These are phyloP conservation scores for Vitis cinerea DNA, from an alignment of 164 flowering plant genomes.

Conservation along the genomic window DNA sequence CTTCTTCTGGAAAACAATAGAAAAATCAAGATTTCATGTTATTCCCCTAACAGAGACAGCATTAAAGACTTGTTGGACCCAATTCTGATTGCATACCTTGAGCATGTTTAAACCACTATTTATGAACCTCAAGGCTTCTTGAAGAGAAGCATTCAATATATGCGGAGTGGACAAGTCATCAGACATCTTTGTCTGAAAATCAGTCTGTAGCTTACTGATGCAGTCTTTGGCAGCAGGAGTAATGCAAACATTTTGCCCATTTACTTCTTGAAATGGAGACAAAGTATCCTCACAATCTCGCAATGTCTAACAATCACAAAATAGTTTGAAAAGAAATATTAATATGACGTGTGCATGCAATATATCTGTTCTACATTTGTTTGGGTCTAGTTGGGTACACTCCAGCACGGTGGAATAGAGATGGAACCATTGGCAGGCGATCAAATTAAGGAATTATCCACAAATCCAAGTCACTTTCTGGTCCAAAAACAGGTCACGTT, in stretches of 20 bases:
- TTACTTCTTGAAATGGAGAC: conserved; percentile 36
- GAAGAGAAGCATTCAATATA: conserved; percentile 53
- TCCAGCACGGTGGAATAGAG: no score
- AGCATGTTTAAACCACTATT: conserved; percentile 46
- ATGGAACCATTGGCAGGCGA: no score
- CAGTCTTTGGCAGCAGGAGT: conserved; percentile 51
- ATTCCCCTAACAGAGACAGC: not conserved
- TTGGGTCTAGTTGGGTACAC: no score
- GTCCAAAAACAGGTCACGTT: no score
- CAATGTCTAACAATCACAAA: conserved; percentile 57
- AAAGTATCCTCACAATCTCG: conserved; percentile 68
- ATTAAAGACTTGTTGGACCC: no score
- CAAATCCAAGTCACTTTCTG: no score
- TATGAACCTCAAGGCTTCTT: conserved; percentile 64
- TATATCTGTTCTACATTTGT: no score
- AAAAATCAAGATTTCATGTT: not conserved
- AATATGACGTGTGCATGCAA: no score
- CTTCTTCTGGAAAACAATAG: conserved; percentile 45
- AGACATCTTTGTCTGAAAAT: conserved; percentile 63
- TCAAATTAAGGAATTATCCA: no score
- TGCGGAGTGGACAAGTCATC: conserved; percentile 76
- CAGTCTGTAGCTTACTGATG: conserved; percentile 51
- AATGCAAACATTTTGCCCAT: conserved; percentile 27
- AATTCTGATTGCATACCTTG: conserved; percentile 42
- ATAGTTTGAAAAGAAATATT: not conserved